These are phyloP conservation scores for Candida golubevii DNA, from an alignment of 805 yeast species.

Conservation along the genomic window DNA sequence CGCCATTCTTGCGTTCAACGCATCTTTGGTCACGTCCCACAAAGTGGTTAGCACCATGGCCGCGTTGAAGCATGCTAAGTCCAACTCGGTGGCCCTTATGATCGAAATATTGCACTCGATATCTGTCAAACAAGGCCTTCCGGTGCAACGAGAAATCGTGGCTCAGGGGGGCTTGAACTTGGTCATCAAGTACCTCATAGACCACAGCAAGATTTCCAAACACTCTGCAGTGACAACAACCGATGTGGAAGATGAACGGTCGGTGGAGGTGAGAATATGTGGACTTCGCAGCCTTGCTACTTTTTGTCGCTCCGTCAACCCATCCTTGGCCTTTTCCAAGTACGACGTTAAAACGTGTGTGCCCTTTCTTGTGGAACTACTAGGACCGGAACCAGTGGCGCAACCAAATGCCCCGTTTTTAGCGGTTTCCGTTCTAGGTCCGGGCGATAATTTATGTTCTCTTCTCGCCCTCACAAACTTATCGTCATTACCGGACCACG, in stretches of 20 bases:
- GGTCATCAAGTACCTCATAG: slow-evolving; percentile 36
- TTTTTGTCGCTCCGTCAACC: slow-evolving; percentile 42
- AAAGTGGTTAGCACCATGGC: slow-evolving; percentile 15
- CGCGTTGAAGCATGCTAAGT: slow-evolving; percentile 4
- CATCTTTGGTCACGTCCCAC: slow-evolving; percentile 24
- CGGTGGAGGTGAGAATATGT: slow-evolving; percentile 19
- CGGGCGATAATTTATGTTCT: slow-evolving; percentile 48
- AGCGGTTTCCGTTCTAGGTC: slow-evolving; percentile 16
- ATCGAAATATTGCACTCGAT: slow-evolving; percentile 34
- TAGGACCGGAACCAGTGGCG: slow-evolving; percentile 28
- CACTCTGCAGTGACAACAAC: background rate
- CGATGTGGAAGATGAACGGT: background rate
- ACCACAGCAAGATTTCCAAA: slow-evolving; percentile 24
- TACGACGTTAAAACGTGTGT: slow-evolving; percentile 39
- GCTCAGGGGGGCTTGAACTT: slow-evolving; percentile 44
- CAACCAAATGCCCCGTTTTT: background rate
- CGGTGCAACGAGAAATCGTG: slow-evolving; percentile 33
- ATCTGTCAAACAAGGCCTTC: slow-evolving; percentile 23
- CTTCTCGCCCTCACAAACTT: slow-evolving; percentile 66
- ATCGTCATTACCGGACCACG: slow-evolving; percentile 42
- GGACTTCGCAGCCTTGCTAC: slow-evolving; percentile 44
- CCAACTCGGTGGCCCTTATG: slow-evolving; percentile 1
- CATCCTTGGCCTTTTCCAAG: slow-evolving; percentile 37
- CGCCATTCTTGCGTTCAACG: slow-evolving; percentile 30
- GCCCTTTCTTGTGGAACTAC: slow-evolving; percentile 46